Percentiles rank a stretch among this genome's conserved stretches.
phyloP scores from a whole-genome alignment of 1,284 basidiomycete species.

The Porodaedalea pini region DNA sequence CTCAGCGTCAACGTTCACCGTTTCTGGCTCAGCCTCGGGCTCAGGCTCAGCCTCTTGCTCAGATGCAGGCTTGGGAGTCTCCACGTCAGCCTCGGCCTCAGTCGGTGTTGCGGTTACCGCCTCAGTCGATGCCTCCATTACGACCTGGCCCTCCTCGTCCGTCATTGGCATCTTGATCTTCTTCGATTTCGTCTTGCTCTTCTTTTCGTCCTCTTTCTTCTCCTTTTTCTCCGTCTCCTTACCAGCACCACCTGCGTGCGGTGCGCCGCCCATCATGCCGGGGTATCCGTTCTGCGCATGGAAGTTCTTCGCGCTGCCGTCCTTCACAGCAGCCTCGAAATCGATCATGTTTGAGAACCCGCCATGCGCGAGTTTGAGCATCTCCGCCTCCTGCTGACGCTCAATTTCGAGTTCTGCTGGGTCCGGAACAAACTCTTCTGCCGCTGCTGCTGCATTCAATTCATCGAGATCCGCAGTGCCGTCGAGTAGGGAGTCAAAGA shows the following conservation, averaged over 20 bases:
- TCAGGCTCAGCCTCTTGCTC: slow-evolving; percentile 4
- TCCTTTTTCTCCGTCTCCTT: slow-evolving; percentile 23
- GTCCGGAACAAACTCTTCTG: slow-evolving; percentile 40
- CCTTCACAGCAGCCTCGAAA: slow-evolving; percentile 48
- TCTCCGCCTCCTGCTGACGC: slow-evolving; percentile 49
- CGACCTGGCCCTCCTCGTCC: slow-evolving; percentile 30
- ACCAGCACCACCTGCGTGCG: slow-evolving; percentile 12
- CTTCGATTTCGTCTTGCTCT: slow-evolving; percentile 24
- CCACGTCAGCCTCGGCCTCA: neutral
- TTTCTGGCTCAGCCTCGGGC: neutral
- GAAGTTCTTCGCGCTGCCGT: slow-evolving; percentile 41
- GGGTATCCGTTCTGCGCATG: slow-evolving; percentile 43
- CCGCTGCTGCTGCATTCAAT: slow-evolving; percentile 37
- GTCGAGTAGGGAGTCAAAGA: slow-evolving; percentile 64
- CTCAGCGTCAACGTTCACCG: neutral
- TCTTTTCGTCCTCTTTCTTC: slow-evolving; percentile 16
- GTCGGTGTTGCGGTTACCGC: slow-evolving; percentile 17
- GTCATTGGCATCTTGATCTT: slow-evolving; percentile 31
- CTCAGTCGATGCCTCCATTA: slow-evolving; percentile 25
- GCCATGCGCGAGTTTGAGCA: slow-evolving; percentile 49
- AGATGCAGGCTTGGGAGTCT: neutral
- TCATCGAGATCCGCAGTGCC: slow-evolving; percentile 54
- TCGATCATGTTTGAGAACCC: slow-evolving; percentile 48
- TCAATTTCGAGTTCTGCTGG: slow-evolving; percentile 46
- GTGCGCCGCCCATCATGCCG: slow-evolving; percentile 39